phyloP scores from a whole-genome alignment of 2,329 filamentous ascomycete genomes.

The Orbilia blumenaviensis region DNA sequence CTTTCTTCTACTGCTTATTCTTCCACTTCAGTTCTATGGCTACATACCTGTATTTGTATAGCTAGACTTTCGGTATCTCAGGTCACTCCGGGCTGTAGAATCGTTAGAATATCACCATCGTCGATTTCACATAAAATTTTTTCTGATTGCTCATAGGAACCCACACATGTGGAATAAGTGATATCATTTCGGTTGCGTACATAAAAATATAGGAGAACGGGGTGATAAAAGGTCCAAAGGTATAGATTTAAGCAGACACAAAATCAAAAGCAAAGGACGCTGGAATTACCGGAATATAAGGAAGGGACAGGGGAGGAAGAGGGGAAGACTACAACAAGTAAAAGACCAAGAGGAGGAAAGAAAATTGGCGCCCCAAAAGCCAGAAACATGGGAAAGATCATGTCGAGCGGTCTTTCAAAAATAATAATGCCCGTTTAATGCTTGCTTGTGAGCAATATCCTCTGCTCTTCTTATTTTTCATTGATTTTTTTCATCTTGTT shows the following conservation, averaged over 20 bases:
- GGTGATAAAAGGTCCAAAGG: constrained; percentile 9
- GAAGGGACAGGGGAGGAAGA: constrained; percentile 16
- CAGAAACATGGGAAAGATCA: constrained; percentile 21
- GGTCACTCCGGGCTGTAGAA: constrained; percentile 7
- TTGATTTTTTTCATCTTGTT: neutral
- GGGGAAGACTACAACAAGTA: constrained; percentile 8
- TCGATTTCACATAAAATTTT: neutral
- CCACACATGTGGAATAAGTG: neutral
- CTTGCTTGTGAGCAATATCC: neutral
- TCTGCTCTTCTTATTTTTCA: constrained; percentile 2
- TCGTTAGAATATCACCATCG: constrained; percentile 4
- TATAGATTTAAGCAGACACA: constrained; percentile 32
- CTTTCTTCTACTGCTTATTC: neutral
- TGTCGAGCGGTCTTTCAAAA: constrained; percentile 26
- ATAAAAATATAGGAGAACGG: constrained; percentile 17
- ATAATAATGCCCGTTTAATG: constrained; percentile 5
- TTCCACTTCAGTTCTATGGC: neutral
- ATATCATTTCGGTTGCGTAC: constrained; percentile 39
- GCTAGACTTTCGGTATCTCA: constrained; percentile 22
- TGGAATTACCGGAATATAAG: constrained; percentile 52
- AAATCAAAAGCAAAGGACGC: constrained; percentile 28
- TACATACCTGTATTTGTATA: constrained; percentile 24
- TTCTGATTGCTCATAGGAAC: neutral
- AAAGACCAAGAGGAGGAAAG: constrained; percentile 6
- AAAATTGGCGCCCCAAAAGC: constrained; percentile 17